Percentiles rank a stretch among this genome's conserved stretches.
Evolutionary conservation across 2,329 filamentous ascomycete species (phyloP).

Genomic region (Colletotrichum siamense): DNA sequence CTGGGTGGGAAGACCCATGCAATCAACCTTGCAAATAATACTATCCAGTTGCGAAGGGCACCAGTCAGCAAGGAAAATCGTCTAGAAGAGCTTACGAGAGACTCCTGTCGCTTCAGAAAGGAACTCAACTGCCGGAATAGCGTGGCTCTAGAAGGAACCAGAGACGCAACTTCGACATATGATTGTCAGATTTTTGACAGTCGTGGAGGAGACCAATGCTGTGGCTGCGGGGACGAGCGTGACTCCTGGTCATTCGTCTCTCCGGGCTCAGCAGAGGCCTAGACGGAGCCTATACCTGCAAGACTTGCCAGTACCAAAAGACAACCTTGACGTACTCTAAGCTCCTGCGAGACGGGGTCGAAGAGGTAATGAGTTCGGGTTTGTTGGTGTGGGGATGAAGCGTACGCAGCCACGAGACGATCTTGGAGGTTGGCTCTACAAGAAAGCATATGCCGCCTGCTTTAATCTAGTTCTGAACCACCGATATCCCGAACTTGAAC

Average conservation of each 20-base stretch:
- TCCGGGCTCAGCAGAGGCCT: not conserved
- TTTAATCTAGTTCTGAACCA: no score
- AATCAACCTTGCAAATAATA: not conserved
- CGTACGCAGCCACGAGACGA: not conserved
- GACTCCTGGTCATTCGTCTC: not conserved
- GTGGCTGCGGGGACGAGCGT: not conserved
- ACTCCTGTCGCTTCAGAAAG: not conserved
- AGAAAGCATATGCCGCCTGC: not conserved
- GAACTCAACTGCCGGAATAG: not conserved
- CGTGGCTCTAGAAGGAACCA: not conserved
- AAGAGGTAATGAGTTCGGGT: not conserved
- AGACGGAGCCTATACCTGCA: not conserved
- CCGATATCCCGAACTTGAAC: no score
- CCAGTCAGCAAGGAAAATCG: constrained; percentile 44
- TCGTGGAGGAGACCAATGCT: not conserved
- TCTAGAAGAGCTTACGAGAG: constrained; percentile 39
- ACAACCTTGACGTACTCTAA: not conserved
- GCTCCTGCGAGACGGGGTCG: not conserved
- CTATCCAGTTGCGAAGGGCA: not conserved
- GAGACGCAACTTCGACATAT: not conserved
- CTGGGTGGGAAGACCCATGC: not conserved
- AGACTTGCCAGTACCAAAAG: not conserved
- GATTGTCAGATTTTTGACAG: not conserved
- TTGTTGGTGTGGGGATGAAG: not conserved
- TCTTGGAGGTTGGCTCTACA: not conserved